Base-by-base conservation (phyloP, 495 filamentous ascomycete species). In the Lophiostoma macrostomum region DNA sequence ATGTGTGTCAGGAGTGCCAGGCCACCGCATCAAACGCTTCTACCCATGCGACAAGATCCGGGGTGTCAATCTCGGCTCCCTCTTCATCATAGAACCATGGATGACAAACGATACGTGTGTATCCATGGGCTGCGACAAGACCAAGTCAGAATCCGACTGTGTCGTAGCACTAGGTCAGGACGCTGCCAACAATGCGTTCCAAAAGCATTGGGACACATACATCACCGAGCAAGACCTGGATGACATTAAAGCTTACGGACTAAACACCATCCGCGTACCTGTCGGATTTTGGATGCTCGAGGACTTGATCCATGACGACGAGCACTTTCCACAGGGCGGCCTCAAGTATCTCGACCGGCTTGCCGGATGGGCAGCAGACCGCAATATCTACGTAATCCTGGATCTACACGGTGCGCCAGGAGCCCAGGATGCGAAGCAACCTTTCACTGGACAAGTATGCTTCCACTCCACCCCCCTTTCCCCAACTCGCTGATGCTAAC, bases 271-370 rank as follows among this genome's bases (percentile, higher is more conserved):
- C 25, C 74, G 83, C 2, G 76, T 86, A 12, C 82, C 81, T 0
- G 73, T 84, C 1, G 83, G 81, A 0, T 85, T 79, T 65, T 85
- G 82, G 81, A 72, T 85, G 34, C 61, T 69, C 16, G 81, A 85
- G 58, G 73, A 76, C 29, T 65, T 82, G 25, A 79, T 85, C 1
- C 38, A 45, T 1, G 63, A 72, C 32, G 75, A 64, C 35, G 81
- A 84, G 60, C 69, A 78, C 54, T 85, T 82, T 48, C 77, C 80
- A 0, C 71, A 74, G 54, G 81, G 81, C 5, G 80, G 73, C 0
- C 61, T 83, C 3, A 30, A 60, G 4, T 81, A 80, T 61, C 68
- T 85, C 14, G 70, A 80, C 56, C 66, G 70, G 13, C 44, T 85
- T 0, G 80, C 77, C 38, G 72, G 71, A 10, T 80, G 76, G 80